These are phyloP conservation scores for Blastocystis sp. DNA, from an alignment of 352 stramenopile genomes.

Conservation along the genomic window DNA sequence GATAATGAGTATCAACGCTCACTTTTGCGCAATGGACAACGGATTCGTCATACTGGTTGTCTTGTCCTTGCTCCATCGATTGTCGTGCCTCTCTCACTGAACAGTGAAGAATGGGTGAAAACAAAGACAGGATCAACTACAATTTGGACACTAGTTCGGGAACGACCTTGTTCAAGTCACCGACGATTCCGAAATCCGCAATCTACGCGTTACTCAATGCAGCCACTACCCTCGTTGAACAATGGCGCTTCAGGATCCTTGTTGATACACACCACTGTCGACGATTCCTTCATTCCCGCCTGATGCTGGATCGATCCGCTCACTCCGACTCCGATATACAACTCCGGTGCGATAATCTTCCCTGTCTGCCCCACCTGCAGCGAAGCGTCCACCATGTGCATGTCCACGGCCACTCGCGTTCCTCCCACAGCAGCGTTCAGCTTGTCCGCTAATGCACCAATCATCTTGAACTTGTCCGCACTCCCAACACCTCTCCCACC, in stretches of 20 bases:
- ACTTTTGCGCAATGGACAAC: slow-evolving; percentile 11
- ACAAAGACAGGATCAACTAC: slow-evolving; percentile 72
- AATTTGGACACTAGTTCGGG: slow-evolving; percentile 96
- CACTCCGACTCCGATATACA: slow-evolving; percentile 95
- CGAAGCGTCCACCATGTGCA: slow-evolving; percentile 40
- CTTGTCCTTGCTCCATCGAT: neutral
- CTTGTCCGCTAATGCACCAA: slow-evolving; percentile 95
- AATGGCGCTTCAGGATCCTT: slow-evolving; percentile 98
- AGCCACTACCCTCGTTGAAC: slow-evolving; percentile 84
- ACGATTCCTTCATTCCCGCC: slow-evolving; percentile 98
- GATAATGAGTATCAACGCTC: neutral
- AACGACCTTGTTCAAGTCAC: slow-evolving; percentile 92
- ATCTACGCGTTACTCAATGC: slow-evolving; percentile 1
- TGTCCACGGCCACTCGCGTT: slow-evolving; percentile 91
- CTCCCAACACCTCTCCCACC: slow-evolving; percentile 93
- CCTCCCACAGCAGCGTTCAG: slow-evolving; percentile 92
- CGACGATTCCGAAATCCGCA: slow-evolving; percentile 95
- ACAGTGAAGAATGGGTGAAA: neutral
- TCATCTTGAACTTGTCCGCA: slow-evolving; percentile 93
- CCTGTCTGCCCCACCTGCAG: slow-evolving; percentile 95
- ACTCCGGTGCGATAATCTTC: slow-evolving; percentile 93
- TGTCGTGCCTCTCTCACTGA: neutral
- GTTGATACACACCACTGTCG: slow-evolving; percentile 99
- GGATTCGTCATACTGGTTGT: slow-evolving; percentile 2
- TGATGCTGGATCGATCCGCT: slow-evolving; percentile 98